Evolutionary conservation across 2,329 filamentous ascomycete genomes (phyloP).

Genomic region (Curvularia lunata): DNA sequence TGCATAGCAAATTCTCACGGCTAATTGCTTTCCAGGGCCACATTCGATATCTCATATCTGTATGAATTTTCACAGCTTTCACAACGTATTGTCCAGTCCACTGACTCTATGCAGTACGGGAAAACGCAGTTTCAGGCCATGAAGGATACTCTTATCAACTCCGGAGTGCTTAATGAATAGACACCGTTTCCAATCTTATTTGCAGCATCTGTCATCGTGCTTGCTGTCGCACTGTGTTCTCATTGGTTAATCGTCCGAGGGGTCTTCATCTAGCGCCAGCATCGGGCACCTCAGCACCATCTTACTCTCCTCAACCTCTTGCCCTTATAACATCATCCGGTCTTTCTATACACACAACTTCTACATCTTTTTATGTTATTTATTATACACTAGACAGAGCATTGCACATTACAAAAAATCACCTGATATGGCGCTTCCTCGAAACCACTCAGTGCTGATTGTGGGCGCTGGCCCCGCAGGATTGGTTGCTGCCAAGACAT

Average conservation of each 20-base stretch:
- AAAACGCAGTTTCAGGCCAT: conserved; percentile 60
- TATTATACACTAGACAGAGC: background rate
- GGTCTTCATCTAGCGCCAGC: conserved; percentile 22
- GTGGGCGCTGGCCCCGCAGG: conserved; percentile 55
- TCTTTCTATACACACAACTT: background rate
- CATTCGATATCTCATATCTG: conserved; percentile 57
- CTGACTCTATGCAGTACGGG: conserved; percentile 46
- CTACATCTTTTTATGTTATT: background rate
- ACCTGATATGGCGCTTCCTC: conserved; percentile 1
- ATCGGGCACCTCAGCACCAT: conserved; percentile 2
- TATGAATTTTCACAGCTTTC: conserved; percentile 27
- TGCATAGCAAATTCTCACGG: no score
- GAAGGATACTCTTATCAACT: conserved; percentile 48
- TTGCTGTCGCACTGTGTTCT: background rate
- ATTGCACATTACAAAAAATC: background rate
- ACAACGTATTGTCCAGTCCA: background rate
- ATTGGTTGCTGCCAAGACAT: conserved; percentile 65
- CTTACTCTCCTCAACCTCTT: conserved; percentile 1
- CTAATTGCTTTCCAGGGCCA: conserved; percentile 45
- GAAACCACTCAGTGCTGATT: conserved; percentile 49
- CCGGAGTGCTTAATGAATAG: conserved; percentile 38
- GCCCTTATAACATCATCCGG: background rate
- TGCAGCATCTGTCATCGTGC: conserved; percentile 6
- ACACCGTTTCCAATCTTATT: conserved; percentile 5
- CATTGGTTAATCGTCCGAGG: conserved; percentile 24